Conservation (phyloP, 495 filamentous ascomycete species). For the Trichoderma virens region DNA sequence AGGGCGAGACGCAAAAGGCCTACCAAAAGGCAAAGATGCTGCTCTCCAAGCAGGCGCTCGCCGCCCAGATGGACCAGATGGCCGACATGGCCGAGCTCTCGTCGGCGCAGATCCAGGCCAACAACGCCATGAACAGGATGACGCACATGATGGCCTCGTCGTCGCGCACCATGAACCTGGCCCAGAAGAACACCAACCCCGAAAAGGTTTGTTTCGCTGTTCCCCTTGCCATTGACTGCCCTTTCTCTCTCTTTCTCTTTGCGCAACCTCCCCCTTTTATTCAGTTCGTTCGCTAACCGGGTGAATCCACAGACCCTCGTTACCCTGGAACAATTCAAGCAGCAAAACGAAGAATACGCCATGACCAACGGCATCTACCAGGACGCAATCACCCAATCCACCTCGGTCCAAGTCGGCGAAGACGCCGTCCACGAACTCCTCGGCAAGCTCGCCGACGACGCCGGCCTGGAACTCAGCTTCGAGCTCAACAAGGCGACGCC, state of each 20-base stretch:
- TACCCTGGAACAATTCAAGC: slow-evolving; percentile 71
- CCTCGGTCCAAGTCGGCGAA: slow-evolving; percentile 68
- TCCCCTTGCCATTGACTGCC: neutral
- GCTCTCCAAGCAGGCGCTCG: slow-evolving; percentile 46
- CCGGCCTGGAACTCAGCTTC: slow-evolving; percentile 62
- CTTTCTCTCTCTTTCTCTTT: no score
- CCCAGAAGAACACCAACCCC: slow-evolving; percentile 71
- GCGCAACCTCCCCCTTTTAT: no score
- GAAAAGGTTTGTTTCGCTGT: slow-evolving; percentile 43
- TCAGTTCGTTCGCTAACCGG: neutral
- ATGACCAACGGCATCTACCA: slow-evolving; percentile 77
- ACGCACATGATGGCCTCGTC: slow-evolving; percentile 45
- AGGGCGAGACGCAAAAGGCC: slow-evolving; percentile 68
- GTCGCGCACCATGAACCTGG: slow-evolving; percentile 44
- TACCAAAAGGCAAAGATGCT: slow-evolving; percentile 70
- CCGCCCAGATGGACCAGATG: slow-evolving; percentile 45
- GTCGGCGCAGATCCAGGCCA: slow-evolving; percentile 46
- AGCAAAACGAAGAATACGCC: slow-evolving; percentile 78
- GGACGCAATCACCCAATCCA: slow-evolving; percentile 68
- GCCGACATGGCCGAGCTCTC: slow-evolving; percentile 47
- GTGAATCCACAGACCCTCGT: slow-evolving; percentile 30
- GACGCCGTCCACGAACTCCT: slow-evolving; percentile 78
- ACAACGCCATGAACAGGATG: slow-evolving; percentile 49
- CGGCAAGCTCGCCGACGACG: slow-evolving; percentile 74
- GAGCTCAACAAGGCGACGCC: slow-evolving; percentile 58